Evolutionary conservation across 805 yeast species (phyloP), one percentile per base, ranked within the genome.

Genomic region (Jamesozyma gamospora): DNA sequence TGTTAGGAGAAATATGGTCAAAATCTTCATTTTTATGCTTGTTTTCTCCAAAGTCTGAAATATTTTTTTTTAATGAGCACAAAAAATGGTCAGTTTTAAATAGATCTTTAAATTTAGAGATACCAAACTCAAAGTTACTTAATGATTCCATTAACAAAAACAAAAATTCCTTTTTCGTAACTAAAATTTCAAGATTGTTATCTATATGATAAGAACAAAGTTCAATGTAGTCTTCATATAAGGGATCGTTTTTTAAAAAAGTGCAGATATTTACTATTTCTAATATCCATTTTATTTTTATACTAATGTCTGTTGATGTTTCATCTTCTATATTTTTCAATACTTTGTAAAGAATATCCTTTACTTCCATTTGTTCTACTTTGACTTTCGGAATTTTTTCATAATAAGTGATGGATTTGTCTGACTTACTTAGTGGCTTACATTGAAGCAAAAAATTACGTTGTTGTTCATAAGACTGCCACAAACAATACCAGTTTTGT

Each of bases 401-500:
- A 12, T 21, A 35, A 4, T 18, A 13, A 24, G 35, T 29, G 16
- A 3, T 11, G 6, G 7, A 3, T 26, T 34, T 31, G 10, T 43
- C 27, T 10, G 21, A 8, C 12, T 32, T 26, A 6, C 7, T 31
- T 5, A 4, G 12, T 8, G 4, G 4, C 7, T 21, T 25, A n/a
- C 15, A 18, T 34, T 39, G 43, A 7, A 50, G 29, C 14, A 53
- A 39, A 36, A 47, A 50, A 4, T 28, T n/a, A 9, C 56, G 41
- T 26, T 50, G 51, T 4, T 40, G 41, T 8, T 33, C 29, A 14
- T 35, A 43, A 11, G 30, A 24, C 5, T 28, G 14, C 53, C 55
- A 53, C 4, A 38, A 10, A 5, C 16, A 17, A 27, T 36, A 37
- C 14, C 31, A 26, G 9, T 40, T 35, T 25, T 33, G 30, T 48